Evolutionary conservation across 805 yeast genomes (phyloP), one percentile per base, ranked within the genome.

Genomic region (Saccharomycopsis amapae): DNA sequence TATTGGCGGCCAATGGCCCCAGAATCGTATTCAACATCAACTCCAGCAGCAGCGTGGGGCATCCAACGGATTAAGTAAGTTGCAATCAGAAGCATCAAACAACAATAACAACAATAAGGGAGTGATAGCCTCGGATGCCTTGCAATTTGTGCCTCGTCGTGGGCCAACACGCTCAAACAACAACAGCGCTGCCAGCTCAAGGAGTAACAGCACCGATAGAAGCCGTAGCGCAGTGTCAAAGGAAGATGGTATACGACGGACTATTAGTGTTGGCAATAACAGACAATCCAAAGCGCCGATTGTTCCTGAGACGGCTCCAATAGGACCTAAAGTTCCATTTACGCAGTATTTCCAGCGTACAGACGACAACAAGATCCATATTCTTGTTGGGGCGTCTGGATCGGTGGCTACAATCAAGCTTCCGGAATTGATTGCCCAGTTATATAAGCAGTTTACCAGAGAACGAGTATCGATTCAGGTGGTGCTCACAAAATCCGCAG

Each of bases 351-450:
- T 85, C 48, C 75, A 76, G 45, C 79, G 78, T 56, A 64, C 80
- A 56, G 93, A 86, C 59, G 95, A 86, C 60, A 84, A 81, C 37
- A 89, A 88, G 58, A 71, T 86, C 46, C 98, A 93, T 62, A 80
- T 93, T 37, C 68, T 93, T 47, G 69, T 93, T 36, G 98, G 94
- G 17, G 95, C 94, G 17, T 86, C 97, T 1, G 98, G 98, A 1
- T 85, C 95, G 1, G 97, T 93, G 3, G 98, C 98, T 4, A 86
- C 97, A 2, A 87, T 93, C 52, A 93, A 93, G 62, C 81, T 93
- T 19, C 96, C 96, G 0, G 63, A 83, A 53, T 87, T 93, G 33
- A 86, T 93, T 53, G 95, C 83, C 58, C 86, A 87, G 61, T 71
- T 93, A 41, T 82, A 81, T 60, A 85, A 86, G 61, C 71, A 82